These are phyloP conservation scores for Chenopodium album DNA, from an alignment of 148 eudicot genomes.

Conservation along the genomic window DNA sequence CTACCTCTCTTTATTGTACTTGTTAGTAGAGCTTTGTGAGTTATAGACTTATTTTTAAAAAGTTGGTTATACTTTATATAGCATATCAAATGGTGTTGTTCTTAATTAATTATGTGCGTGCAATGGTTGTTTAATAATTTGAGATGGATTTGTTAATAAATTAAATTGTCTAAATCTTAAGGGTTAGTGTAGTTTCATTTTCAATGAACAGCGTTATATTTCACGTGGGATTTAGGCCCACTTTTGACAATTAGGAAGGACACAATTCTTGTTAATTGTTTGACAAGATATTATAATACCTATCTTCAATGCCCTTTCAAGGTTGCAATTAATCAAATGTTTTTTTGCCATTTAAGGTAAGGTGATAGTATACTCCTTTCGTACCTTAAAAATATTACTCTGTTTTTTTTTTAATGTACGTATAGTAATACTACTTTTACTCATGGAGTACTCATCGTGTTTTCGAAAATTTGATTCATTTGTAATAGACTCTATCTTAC, in stretches of 20 bases:
- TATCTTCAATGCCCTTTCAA: not conserved
- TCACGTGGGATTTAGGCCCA: constrained; percentile 25
- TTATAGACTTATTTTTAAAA: not conserved
- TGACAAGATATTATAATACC: not conserved
- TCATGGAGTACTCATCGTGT: too few relatives aligned
- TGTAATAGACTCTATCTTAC: too few relatives aligned
- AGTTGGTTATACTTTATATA: not conserved
- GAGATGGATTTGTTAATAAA: not conserved
- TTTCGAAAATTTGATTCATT: too few relatives aligned
- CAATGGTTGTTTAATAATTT: not conserved
- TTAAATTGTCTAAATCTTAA: not conserved
- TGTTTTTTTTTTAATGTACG: too few relatives aligned
- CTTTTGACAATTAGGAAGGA: not conserved
- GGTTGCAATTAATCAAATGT: too few relatives aligned
- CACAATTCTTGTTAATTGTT: not conserved
- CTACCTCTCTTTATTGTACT: not conserved
- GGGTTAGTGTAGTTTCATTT: constrained; percentile 4
- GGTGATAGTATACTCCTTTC: too few relatives aligned
- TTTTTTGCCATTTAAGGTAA: too few relatives aligned
- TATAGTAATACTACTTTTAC: too few relatives aligned
- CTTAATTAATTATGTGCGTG: not conserved
- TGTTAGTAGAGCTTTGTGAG: not conserved
- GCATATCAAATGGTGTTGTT: not conserved
- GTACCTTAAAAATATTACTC: too few relatives aligned
- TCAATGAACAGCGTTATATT: constrained; percentile 11